Evolutionary conservation across 129 eudicot genomes (phyloP).

Genomic region (Flaveria linearis): DNA sequence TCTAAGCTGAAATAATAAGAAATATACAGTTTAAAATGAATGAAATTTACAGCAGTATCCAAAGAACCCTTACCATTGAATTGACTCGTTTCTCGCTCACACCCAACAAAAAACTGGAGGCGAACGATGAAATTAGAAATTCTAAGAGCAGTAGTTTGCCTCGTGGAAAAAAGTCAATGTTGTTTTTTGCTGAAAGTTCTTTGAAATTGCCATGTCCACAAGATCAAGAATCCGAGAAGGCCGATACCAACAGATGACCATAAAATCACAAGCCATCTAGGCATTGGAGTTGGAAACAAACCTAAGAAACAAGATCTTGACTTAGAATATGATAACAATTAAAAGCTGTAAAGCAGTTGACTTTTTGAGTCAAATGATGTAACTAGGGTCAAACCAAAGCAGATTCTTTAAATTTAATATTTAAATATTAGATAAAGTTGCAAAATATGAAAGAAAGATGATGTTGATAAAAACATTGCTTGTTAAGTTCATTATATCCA

Average conservation of each 20-base stretch:
- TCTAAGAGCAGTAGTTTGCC: constrained; percentile 10
- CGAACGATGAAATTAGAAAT: background rate
- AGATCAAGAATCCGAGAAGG: constrained; percentile 52
- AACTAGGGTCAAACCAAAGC: constrained; percentile 15
- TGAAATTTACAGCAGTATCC: constrained; percentile 28
- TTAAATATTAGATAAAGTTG: background rate
- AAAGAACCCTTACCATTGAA: constrained; percentile 19
- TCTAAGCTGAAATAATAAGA: constrained; percentile 29
- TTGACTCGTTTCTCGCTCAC: constrained; percentile 11
- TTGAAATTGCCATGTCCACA: constrained; percentile 79
- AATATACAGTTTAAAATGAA: constrained; percentile 38
- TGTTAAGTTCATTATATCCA: constrained; percentile 3
- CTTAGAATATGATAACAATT: constrained; percentile 13
- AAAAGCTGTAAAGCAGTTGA: background rate
- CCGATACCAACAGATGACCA: constrained; percentile 65
- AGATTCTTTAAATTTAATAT: background rate
- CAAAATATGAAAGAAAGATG: background rate
- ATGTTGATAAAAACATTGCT: background rate
- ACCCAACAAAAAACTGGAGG: constrained; percentile 32
- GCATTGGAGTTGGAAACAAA: constrained; percentile 80
- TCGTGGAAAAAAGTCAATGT: constrained; percentile 36
- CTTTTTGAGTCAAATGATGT: constrained; percentile 17
- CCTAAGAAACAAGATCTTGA: constrained; percentile 49
- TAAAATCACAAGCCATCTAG: constrained; percentile 68
- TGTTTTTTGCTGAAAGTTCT: constrained; percentile 51